Evolutionary conservation across 1,284 basidiomycete species (phyloP), one percentile per base, ranked within the genome.

Genomic region (Earliella scabrosa): DNA sequence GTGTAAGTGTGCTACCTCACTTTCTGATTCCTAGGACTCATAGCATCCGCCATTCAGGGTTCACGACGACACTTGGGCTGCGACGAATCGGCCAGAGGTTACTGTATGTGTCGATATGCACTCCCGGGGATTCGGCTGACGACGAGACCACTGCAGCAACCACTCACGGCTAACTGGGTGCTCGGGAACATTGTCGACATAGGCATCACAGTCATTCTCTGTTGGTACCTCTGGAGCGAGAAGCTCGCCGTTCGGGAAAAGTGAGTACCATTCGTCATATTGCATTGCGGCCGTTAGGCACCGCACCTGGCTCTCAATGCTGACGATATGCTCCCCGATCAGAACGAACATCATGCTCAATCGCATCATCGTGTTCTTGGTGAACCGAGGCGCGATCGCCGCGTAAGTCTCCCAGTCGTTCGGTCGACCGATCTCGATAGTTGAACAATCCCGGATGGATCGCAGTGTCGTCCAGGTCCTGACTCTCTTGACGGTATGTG

Each of bases 141-240:
- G 24, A 8, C 31, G 23, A 44, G 13, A n/a, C 14, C 11, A 13
- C 39, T 24, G 11, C 45, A 61, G 56, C 20, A n/a, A 24, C 55
- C 58, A 1, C 34, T 54, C 6, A 41, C 52, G 14, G 61, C 55
- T 3, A 63, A 63, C 26, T 63, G 58, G 61, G 36, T 54, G 20
- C 44, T 50, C 9, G 61, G 58, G 14, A 54, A 56, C 34, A 24
- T 59, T 10, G 58, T 60, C 34, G 61, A 63, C 38, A 50, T 58
- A 3, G 41, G 45, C 3, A 63, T 63, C 52, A 59, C 61, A 3
- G 51, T 57, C 34, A 38, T 54, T 9, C 50, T 59, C 20, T 59
- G 58, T 41, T 55, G 58, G 58, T 60, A 59, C n/a, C 47, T 63
- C 4, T 57, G 55, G 52, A 50, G 40, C 23, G 61, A 63, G 52